These are phyloP conservation scores for Yamadazyma taylorii DNA, from an alignment of 1,139 yeast species.

Conservation along the genomic window DNA sequence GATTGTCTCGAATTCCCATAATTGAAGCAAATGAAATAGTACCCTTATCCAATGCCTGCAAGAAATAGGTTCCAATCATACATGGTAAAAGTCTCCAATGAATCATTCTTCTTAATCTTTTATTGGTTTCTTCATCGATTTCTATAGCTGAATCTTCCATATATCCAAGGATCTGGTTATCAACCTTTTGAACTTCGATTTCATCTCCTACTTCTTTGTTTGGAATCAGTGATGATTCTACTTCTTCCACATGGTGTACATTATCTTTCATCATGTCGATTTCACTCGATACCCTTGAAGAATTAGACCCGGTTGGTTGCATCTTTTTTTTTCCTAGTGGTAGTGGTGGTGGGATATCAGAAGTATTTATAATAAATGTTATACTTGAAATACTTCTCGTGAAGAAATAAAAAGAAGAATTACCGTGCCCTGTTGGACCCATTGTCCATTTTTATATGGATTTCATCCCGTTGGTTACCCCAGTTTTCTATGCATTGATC, in stretches of 20 bases:
- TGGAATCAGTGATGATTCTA: slow-evolving; percentile 7
- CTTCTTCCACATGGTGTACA: slow-evolving; percentile 15
- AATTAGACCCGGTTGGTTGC: slow-evolving; percentile 1
- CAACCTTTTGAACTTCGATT: slow-evolving; percentile 13
- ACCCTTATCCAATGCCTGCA: slow-evolving; percentile 49
- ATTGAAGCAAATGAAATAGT: slow-evolving; percentile 48
- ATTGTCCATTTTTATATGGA: too few relatives aligned
- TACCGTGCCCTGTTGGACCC: too few relatives aligned
- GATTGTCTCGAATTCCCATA: slow-evolving; percentile 46
- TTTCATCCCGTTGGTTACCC: too few relatives aligned
- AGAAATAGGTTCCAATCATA: slow-evolving; percentile 40
- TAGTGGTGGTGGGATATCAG: too few relatives aligned
- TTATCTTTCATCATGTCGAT: slow-evolving; percentile 13
- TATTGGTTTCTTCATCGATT: slow-evolving; percentile 24
- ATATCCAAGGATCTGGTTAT: slow-evolving; percentile 21
- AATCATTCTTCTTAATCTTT: slow-evolving; percentile 19
- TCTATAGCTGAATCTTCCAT: slow-evolving; percentile 21
- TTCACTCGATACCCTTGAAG: slow-evolving; percentile 5
- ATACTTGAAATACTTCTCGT: too few relatives aligned
- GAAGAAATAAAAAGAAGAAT: too few relatives aligned
- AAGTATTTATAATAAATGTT: too few relatives aligned
- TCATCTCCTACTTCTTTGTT: slow-evolving; percentile 13
- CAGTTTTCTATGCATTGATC: too few relatives aligned
- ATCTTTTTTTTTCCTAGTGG: too few relatives aligned
- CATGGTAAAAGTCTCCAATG: slow-evolving; percentile 30